phyloP scores from a whole-genome alignment of 768 basidiomycete species.

The Mycena galericulata region DNA sequence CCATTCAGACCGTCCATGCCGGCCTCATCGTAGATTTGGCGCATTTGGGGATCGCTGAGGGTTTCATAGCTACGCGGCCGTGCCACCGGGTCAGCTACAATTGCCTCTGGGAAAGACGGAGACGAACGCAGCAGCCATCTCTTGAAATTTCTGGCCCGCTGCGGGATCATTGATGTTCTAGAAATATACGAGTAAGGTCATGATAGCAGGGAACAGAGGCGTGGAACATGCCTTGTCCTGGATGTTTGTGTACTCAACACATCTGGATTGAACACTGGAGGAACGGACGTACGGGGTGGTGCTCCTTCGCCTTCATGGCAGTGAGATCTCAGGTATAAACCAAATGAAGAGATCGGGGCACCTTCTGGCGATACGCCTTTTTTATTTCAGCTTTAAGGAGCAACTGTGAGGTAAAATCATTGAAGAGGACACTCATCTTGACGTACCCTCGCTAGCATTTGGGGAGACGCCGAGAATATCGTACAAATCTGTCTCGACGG shows the following conservation, averaged over 20 bases:
- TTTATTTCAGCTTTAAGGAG: constrained; percentile 80
- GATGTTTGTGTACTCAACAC: not conserved
- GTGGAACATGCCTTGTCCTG: constrained; percentile 74
- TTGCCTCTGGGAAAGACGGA: constrained; percentile 7
- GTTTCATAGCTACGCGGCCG: constrained; percentile 81
- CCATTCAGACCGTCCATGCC: constrained; percentile 78
- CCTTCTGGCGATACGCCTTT: constrained; percentile 95
- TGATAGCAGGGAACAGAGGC: not conserved
- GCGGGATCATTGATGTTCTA: constrained; percentile 92
- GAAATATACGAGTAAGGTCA: not conserved
- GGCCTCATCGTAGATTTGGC: constrained; percentile 77
- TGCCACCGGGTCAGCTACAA: constrained; percentile 19
- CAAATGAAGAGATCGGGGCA: constrained; percentile 47
- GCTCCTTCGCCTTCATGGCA: constrained; percentile 77
- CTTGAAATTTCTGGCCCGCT: constrained; percentile 88
- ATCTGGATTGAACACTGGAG: constrained; percentile 22
- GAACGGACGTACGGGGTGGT: constrained; percentile 77
- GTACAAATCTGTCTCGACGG: constrained; percentile 85
- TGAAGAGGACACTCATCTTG: constrained; percentile 9
- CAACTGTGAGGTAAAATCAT: constrained; percentile 31
- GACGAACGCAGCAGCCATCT: constrained; percentile 88
- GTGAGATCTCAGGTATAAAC: constrained; percentile 35
- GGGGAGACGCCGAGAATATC: constrained; percentile 83
- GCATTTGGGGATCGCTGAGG: constrained; percentile 74
- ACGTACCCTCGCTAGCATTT: constrained; percentile 76